Base-by-base conservation (phyloP, 192 early-diverging fungal genomes). In the Gryganskiella cystojenkinii region DNA sequence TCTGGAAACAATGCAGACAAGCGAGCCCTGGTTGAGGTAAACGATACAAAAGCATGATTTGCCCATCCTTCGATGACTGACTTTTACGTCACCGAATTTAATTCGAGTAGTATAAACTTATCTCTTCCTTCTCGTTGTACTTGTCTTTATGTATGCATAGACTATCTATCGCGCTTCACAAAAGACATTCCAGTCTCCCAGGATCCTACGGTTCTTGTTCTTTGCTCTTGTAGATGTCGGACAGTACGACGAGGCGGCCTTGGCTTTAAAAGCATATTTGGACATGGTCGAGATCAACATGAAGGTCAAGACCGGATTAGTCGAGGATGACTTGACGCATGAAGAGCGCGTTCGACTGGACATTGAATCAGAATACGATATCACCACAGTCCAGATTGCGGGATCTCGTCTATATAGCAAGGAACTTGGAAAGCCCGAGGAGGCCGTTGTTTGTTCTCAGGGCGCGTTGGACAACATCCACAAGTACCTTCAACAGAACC, bases 171-270 rank as follows among this genome's bases (percentile, higher is more conserved):
- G 90, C 28, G 84, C 89, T 2, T 78, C 88, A 0, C 80, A 85
- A 65, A 84, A 87, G 51, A 92, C 92, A 0, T 92, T 90, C 81
- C 89, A 93, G 67, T 92, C 92, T 30, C 91, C 90, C 22, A 75
- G 82, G 3, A 82, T 93, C 49, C 37, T 89, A 54, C 91, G 91
- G 0, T 90, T 90, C 62, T 71, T 92, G 9, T 82, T 91, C 58
- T 73, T 82, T 42, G 74, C 87, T 0, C 82, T 92, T n/a, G 66
- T 87, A 8, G 64, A 67, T 24, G 67, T 88, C 7, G 93, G 93
- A 43, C 89, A 93, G 58, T 93, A 89, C 71, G 88, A 91, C 52
- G 93, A 94, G 79, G 93, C 92, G 0, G 83, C 88, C n/a, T 70
- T 90, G 60, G 92, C 89, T 24, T 59, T 94, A 5, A 68, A 79